Base-by-base conservation (phyloP, 202 grass and related monocot species). In the Schoenoplectus tabernaemontani region DNA sequence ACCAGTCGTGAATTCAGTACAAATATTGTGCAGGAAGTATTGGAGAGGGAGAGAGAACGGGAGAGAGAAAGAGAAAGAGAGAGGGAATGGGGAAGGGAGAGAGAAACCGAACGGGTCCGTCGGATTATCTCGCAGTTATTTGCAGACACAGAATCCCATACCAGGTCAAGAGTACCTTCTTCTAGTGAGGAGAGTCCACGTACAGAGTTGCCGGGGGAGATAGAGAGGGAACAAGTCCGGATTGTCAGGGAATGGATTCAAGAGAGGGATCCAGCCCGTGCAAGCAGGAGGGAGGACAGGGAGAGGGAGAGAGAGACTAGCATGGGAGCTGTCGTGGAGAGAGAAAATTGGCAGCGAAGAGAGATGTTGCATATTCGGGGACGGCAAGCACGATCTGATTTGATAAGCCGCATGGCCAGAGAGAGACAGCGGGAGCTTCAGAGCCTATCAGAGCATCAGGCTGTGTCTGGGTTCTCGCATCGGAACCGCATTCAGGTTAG, bases 211-310 rank as follows among this genome's bases (percentile, higher is more conserved):
- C 89, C 93, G 3, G 94, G 94, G 37, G 95, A 94, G 83, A 89
- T 84, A 15, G 95, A 94, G 86, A 89, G 95, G 59, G 91, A 92
- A 83, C 91, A 89, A 82, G 96, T 98, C 26, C 88, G 91, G 75
- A 80, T 98, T 12, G 96, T 92, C 0, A 94, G 96, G 75, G 91
- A 98, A 87, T 91, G 92, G 92, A 90, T 99, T n/a, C 96, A 99
- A 78, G 92, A 94, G 96, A 88, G 86, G 53, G 93, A 91, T 76
- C 96, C 93, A 57, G 86, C 87, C 2, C 89, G 91, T 3, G 91
- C 86, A n/a, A 93, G 84, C 58, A 80, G 74, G 81, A 92, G 89
- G 24, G 86, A 91, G 13, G 76, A 71, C 4, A 61, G 59, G 2
- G 86, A 92, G 42, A 83, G 86, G 0, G 86, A 88, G 39, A 79